A percentile compares a stretch with the other conserved stretches of the same genome.
Evolutionary conservation across 345 rosid genomes (phyloP).

Genomic region (Corchorus capsularis): DNA sequence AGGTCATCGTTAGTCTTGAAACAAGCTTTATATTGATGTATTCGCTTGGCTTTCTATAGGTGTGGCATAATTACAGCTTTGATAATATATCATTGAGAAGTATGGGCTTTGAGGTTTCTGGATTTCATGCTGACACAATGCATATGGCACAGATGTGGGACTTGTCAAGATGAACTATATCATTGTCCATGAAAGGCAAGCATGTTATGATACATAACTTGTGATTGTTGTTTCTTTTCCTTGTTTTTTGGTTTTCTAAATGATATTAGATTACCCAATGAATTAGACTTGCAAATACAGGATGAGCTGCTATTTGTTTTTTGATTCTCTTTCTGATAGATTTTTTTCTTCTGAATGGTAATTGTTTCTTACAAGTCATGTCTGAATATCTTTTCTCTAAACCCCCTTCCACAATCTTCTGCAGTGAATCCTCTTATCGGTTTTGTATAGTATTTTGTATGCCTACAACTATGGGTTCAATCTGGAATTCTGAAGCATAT

Average conservation of each 20-base stretch:
- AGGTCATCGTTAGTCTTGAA: neutral
- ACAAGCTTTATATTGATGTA: constrained; percentile 12
- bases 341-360: neutral
- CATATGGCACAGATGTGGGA: constrained; percentile 98
- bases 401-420: neutral
- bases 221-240: neutral
- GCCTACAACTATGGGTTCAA: neutral
- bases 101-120: constrained; percentile 71
- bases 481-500: neutral
- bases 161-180: constrained; percentile 76
- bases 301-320: neutral
- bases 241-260: neutral
- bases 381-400: neutral
- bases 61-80: constrained; percentile 98
- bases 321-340: neutral
- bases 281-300: neutral
- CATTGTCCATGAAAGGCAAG: constrained; percentile 74
- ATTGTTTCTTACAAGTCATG: neutral
- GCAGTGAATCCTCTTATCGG: neutral
- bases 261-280: neutral
- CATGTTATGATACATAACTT: neutral
- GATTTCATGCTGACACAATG: constrained; percentile 97
- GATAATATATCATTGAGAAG: constrained; percentile 78
- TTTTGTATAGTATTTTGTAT: neutral
- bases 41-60: constrained; percentile 46